Base-by-base conservation (phyloP, 129 eudicot species). In the Artemisia tridentata region DNA sequence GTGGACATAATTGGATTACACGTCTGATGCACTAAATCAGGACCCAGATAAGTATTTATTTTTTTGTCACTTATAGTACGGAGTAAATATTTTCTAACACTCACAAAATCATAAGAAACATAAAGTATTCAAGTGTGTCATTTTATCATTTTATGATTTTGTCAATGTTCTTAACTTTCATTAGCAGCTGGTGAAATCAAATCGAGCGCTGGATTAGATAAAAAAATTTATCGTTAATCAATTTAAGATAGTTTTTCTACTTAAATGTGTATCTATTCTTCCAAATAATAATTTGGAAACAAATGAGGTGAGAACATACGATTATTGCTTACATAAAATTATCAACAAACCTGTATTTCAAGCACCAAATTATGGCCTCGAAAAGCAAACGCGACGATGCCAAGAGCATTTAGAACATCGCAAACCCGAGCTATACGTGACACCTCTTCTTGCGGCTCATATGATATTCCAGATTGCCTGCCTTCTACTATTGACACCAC, bases 291-390 rank as follows among this genome's bases (percentile, higher is more conserved):
- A 46, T 10, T 46, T 17, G 15, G 46, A 15, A 71, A 13, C 17
- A 71, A 13, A 60, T 25, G 20, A 13, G 5, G 21, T 11, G 11
- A 16, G n/a, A 56, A 19, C 47, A 14, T 0, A 2, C 2, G 45
- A 38, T 7, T 38, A 4, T 7, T 47, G 8, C 5, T 17, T 18
- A 60, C 46, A 50, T 6, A 23, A 68, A 29, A 31, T 34, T 8
- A 67, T 65, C 58, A 21, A 66, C 79, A 29, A 38, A 77, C 91
- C 91, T 86, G 91, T 55, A 86, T 86, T 73, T 86, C 91, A 63
- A 86, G 81, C 58, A 78, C 78, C 67, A 86, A 72, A 72, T 86
- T 86, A 72, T 86, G 91, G 45, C 91, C 91, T 71, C 91, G 52
- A 29, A 86, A 86, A 15, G 87, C 87, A 67, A 86, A 82, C 5